These are phyloP conservation scores for Chlorella sp. DNA, from an alignment of 139 green algal species.

Conservation along the genomic window DNA sequence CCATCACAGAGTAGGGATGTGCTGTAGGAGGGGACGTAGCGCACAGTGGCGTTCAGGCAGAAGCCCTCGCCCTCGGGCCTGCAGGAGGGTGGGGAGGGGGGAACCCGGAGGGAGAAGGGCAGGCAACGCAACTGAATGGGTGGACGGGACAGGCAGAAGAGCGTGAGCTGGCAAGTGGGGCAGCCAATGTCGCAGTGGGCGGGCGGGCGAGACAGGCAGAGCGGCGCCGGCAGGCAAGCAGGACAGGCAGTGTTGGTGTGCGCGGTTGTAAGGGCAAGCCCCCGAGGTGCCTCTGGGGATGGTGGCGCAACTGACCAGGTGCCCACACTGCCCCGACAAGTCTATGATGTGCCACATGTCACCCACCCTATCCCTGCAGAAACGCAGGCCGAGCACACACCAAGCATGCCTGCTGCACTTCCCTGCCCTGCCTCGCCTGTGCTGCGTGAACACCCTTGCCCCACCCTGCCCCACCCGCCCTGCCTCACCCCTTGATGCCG, in stretches of 20 bases:
- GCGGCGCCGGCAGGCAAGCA: not conserved
- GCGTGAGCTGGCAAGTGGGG: not conserved
- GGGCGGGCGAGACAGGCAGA: not conserved
- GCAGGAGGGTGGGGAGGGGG: not conserved
- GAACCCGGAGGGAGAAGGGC: too few relatives aligned
- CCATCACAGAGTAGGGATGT: conserved; percentile 45
- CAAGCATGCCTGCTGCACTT: not conserved
- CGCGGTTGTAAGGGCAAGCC: too few relatives aligned
- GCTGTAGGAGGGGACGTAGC: conserved; percentile 68
- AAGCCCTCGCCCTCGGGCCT: conserved; percentile 41
- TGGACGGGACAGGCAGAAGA: not conserved
- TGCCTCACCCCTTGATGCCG: conserved; percentile 25
- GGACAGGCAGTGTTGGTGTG: too few relatives aligned
- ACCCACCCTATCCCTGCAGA: not conserved
- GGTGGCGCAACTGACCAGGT: too few relatives aligned
- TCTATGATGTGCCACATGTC: not conserved
- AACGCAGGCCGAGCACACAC: not conserved
- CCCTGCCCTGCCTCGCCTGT: too few relatives aligned
- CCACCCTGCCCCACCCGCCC: not conserved
- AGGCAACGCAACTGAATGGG: too few relatives aligned
- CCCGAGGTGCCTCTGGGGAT: not conserved
- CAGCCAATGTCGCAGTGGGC: too few relatives aligned
- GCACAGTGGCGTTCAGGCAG: conserved; percentile 61
- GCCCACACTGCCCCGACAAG: not conserved
- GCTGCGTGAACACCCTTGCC: not conserved